phyloP scores from a whole-genome alignment of 371 early-diverging fungal genomes.

The Circinella umbellata region DNA sequence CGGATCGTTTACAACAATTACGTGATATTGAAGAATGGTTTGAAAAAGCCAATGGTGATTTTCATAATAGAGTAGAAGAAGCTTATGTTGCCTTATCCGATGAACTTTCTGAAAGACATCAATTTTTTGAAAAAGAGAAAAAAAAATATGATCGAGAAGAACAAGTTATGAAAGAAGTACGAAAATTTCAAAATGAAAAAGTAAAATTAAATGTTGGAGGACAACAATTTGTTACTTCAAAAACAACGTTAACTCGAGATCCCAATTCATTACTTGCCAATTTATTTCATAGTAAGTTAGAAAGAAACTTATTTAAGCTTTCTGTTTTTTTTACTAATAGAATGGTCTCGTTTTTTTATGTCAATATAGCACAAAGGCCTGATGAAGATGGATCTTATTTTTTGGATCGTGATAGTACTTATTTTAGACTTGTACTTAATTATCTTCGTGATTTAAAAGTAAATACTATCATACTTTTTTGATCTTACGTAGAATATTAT shows the following conservation, averaged over 20 bases:
- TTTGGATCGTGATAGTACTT: slow-evolving; percentile 50
- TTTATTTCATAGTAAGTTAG: slow-evolving; percentile 26
- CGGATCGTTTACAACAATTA: slow-evolving; percentile 28
- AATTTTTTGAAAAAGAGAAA: slow-evolving; percentile 22
- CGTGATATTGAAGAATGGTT: slow-evolving; percentile 33
- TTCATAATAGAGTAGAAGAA: slow-evolving; percentile 30
- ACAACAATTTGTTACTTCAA: slow-evolving; percentile 41
- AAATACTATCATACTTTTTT: background rate
- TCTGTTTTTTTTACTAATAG: too few relatives aligned
- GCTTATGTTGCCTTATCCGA: slow-evolving; percentile 26
- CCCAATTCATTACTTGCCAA: slow-evolving; percentile 42
- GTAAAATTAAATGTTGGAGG: slow-evolving; percentile 53
- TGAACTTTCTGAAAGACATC: slow-evolving; percentile 27
- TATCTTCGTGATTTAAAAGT: slow-evolving; percentile 47
- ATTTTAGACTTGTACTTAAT: slow-evolving; percentile 45
- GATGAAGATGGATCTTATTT: slow-evolving; percentile 51
- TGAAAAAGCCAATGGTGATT: slow-evolving; percentile 28
- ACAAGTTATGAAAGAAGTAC: slow-evolving; percentile 31
- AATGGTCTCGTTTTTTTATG: background rate
- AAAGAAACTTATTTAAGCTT: too few relatives aligned
- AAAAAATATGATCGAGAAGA: slow-evolving; percentile 35
- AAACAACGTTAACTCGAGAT: slow-evolving; percentile 40
- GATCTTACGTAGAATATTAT: background rate
- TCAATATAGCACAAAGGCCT: slow-evolving; percentile 19
- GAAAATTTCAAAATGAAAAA: slow-evolving; percentile 39